Evolutionary conservation across 305 asterid species (phyloP), one percentile per base, ranked within the genome.

Genomic region (Euphrasia arctica): DNA sequence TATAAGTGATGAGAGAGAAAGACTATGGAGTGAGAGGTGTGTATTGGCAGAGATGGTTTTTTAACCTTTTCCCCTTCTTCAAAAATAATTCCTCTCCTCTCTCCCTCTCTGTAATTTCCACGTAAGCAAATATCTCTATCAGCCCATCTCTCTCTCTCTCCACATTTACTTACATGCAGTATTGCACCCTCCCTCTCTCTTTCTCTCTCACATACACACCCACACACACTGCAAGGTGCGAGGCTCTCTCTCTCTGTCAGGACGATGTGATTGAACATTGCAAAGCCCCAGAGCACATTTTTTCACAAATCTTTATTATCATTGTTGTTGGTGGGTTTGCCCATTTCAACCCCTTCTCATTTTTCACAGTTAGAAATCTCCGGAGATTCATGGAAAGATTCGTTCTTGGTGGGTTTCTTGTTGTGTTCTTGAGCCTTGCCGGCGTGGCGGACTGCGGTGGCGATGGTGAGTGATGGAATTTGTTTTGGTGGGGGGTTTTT

Each of bases 231-330:
- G 52, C 52, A 11, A 47, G 52, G 13, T 13, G 72, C 74, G 61
- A n/a, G 75, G 65, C n/a, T 63, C 75, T 69, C 70, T 64, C 64
- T 70, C 70, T 64, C 64, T 70, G 79, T 73, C 83, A 78, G 68
- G 70, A 65, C 31, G 95, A 87, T 83, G 94, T 90, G 97, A 87
- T 79, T 74, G 87, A 79, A 79, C 95, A 78, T 79, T 43, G 77
- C 85, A 74, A 65, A 47, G 15, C 52, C 52, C 66, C n/a, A 50
- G 70, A 72, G 56, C 88, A 78, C 85, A 78, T 77, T 73, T 80
- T 78, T 60, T 74, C 77, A 76, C 78, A 73, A 67, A n/a, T 70
- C 67, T 58, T 58, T 61, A 66, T 48, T 10, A 47, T 4, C 52
- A 47, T 47, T 47, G 13, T 11, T 11, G 15, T 11, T 3, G 15